Base-by-base conservation (phyloP, 768 basidiomycete species). In the Mycena galericulata region DNA sequence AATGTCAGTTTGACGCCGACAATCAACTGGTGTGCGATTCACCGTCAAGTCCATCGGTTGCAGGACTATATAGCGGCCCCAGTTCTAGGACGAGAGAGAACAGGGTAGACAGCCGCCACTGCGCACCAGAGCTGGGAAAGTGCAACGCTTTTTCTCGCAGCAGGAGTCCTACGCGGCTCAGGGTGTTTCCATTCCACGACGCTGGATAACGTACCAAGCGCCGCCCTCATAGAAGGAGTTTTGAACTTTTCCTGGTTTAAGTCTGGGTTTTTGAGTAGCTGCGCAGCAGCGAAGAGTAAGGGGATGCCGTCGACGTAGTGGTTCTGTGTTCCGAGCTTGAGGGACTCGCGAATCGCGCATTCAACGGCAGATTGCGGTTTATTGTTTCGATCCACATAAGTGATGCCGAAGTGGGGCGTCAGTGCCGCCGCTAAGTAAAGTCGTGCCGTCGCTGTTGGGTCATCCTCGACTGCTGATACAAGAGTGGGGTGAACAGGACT, bases 311-410 rank as follows among this genome's bases (percentile, higher is more conserved):
- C 92, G 20, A 93, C 79, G 69, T 88, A 94, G 74, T 93, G 90
- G 68, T 92, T 89, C 72, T 92, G 91, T 22, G 86, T 84, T 12
- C 94, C 94, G 29, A 95, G 84, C 77, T 97, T 98, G 65, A 98
- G 79, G 8, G 93, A 93, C 51, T 97, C 94, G 53, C 92, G 87
- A 36, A 98, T 86, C 30, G 91, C 90, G 32, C 88, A 88, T 60
- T 93, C 90, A 7, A 91, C 85, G 1, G 89, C 87, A 9, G 85
- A 82, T 12, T 86, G 81, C 0, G 76, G 74, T 72, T 88, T 93
- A 50, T 89, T 87, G 77, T 94, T 96, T 66, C 84, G 82, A 69
- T 92, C 90, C 18, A 69, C 74, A 73, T 90, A 93, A 4, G 85
- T 87, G 18, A 92, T 76, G 6, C 81, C 83, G 26, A 83, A 76